These are phyloP conservation scores for Pythium plurisporium DNA, from an alignment of 352 stramenopile genomes.

Conservation along the genomic window DNA sequence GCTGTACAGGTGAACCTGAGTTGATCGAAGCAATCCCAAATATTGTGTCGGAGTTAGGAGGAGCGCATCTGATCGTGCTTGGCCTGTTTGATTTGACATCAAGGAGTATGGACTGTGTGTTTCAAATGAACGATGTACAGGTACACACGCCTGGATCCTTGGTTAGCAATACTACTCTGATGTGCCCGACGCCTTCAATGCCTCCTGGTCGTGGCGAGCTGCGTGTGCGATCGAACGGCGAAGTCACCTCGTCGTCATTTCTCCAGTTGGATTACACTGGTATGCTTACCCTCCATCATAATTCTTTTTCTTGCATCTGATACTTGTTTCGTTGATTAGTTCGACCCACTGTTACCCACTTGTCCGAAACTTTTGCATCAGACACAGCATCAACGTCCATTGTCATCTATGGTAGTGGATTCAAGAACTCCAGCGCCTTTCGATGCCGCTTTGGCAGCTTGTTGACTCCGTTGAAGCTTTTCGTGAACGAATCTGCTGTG, in stretches of 20 bases:
- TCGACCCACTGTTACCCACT: conserved; percentile 9
- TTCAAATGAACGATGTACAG: background rate
- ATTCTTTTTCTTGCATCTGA: no score
- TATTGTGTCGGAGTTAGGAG: conserved; percentile 4
- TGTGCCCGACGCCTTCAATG: conserved; percentile 9
- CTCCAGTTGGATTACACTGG: background rate
- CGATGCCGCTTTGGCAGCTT: conserved; percentile 11
- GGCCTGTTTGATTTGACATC: conserved; percentile 1
- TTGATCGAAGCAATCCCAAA: conserved; percentile 4
- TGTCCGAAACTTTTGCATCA: conserved; percentile 2
- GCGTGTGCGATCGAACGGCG: background rate
- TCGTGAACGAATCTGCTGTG: conserved; percentile 8
- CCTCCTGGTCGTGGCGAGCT: conserved; percentile 2
- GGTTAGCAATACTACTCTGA: background rate
- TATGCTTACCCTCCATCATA: no score
- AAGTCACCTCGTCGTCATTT: background rate
- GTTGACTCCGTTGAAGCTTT: background rate
- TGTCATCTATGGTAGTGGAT: conserved; percentile 4
- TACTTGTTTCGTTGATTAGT: conserved; percentile 1
- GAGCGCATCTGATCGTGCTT: conserved; percentile 3
- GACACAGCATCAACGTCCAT: conserved; percentile 1
- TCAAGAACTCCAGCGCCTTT: conserved; percentile 6
- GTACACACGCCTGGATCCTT: background rate
- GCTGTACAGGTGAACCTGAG: conserved; percentile 6
- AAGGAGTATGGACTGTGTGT: conserved; percentile 1